Percentiles rank a stretch among this genome's conserved stretches.
Evolutionary conservation across 345 rosid genomes (phyloP).

Genomic region (Eucalyptus globulus): DNA sequence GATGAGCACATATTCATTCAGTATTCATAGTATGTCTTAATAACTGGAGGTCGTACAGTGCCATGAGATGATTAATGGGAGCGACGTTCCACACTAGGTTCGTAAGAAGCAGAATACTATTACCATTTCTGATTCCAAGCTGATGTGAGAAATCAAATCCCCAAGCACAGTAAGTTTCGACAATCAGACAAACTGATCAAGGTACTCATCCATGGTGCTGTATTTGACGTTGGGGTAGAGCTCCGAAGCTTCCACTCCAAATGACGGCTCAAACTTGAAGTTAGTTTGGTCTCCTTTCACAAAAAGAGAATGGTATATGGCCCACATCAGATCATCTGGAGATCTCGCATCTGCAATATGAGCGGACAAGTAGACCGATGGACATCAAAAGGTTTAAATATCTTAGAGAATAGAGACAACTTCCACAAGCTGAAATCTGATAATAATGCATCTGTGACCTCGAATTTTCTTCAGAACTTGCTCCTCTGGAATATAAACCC

Average conservation of each 20-base stretch:
- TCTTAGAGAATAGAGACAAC: neutral
- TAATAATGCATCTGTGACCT: neutral
- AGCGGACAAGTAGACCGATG: neutral
- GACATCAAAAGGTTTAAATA: neutral
- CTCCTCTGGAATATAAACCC: neutral
- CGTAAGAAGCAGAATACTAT: neutral
- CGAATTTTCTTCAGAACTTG: neutral
- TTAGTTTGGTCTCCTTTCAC: neutral
- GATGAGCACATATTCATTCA: neutral
- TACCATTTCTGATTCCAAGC: neutral
- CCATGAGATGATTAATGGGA: neutral
- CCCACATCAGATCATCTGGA: neutral
- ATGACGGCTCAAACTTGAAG: neutral
- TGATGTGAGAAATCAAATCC: neutral
- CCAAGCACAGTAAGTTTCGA: neutral
- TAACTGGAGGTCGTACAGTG: neutral
- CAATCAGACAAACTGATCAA: neutral
- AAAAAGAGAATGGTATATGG: neutral
- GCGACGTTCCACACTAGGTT: neutral
- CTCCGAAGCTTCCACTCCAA: neutral
- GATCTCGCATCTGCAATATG: neutral
- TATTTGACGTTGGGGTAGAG: neutral
- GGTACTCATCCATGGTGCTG: neutral
- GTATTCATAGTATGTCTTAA: neutral
- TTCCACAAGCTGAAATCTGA: neutral